Base-by-base conservation (phyloP, 2,329 filamentous ascomycete species). In the Trichoderma brevicompactum region DNA sequence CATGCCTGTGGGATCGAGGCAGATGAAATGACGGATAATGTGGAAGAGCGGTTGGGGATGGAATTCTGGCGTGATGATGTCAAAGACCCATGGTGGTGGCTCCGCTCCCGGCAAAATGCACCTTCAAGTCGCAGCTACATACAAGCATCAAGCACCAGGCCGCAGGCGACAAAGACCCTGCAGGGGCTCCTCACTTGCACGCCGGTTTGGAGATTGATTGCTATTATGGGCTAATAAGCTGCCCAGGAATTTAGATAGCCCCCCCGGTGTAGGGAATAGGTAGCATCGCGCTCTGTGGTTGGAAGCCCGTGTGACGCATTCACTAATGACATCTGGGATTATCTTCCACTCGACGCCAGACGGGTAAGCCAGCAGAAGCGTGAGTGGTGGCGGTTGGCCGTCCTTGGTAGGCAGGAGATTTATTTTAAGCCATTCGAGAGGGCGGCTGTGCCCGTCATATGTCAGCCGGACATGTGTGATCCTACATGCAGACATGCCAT, bases 401-500 rank as follows among this genome's bases (percentile, higher is more conserved):
- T 28, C 23, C 23, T 28, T 28, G 23, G 23, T 28, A 28, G 23
- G 23, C 23, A 49, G 59, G 49, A 15, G 49, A 54, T 53, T 44
- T 63, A 36, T 53, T 46, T 46, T 63, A 28, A 54, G 59, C 48
- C 38, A 62, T 43, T 60, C 15, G 46, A 23, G 17, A 34, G 36
- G 12, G 48, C 40, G 59, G 59, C 59, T 63, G 49, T 63, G 59
- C 40, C 40, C 49, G 59, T 54, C 58, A 49, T 34, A 46, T 54
- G 59, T 63, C 59, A 63, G 59, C 48, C 59, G 59, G 49, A 63
- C 59, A 41, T 54, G 59, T 43, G 59, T 43, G 59, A 53, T 63
- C 28, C 59, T 62, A 28, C 40, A 36, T 46, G 59, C 48, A 44
- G 36, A 61, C 43, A 48, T 49, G 43, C 12, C 55, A 32, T 38